phyloP scores from a whole-genome alignment of 441 rosid species.

The Gossypium lobatum region DNA sequence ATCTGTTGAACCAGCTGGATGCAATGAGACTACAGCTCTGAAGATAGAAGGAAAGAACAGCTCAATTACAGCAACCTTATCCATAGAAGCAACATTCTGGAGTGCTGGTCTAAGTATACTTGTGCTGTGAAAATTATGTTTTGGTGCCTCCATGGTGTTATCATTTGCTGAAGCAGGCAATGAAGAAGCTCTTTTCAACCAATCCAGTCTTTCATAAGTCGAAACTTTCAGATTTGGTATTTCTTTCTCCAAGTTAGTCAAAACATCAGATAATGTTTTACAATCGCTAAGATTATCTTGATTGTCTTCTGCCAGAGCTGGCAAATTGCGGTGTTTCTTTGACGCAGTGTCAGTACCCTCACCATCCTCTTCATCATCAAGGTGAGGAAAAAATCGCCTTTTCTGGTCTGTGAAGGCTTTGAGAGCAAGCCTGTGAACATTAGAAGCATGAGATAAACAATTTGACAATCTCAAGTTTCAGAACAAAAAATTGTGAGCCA shows the following conservation, averaged over 20 bases:
- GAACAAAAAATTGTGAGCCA: background rate
- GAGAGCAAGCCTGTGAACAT: conserved; percentile 63
- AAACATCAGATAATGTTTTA: conserved; percentile 67
- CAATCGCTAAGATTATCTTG: conserved; percentile 37
- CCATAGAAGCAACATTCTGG: conserved; percentile 35
- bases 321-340: conserved; percentile 46
- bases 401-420: conserved; percentile 89
- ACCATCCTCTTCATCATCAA: conserved; percentile 43
- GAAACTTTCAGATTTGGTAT: conserved; percentile 56
- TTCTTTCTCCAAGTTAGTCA: conserved; percentile 52
- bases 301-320: conserved; percentile 19
- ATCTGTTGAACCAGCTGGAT: conserved; percentile 84
- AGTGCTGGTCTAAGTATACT: conserved; percentile 51
- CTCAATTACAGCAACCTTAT: conserved; percentile 74
- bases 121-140: conserved; percentile 54
- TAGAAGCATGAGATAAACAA: background rate
- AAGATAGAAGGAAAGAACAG: conserved; percentile 64
- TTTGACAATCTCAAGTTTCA: background rate
- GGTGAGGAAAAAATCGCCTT: conserved; percentile 71
- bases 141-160: conserved; percentile 45
- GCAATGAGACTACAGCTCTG: conserved; percentile 78
- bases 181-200: conserved; percentile 78
- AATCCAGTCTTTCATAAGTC: conserved; percentile 67
- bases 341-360: conserved; percentile 36
- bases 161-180: conserved; percentile 60